Evolutionary conservation across 805 yeast genomes (phyloP).

Genomic region (Kodamaea neixiangensis): DNA sequence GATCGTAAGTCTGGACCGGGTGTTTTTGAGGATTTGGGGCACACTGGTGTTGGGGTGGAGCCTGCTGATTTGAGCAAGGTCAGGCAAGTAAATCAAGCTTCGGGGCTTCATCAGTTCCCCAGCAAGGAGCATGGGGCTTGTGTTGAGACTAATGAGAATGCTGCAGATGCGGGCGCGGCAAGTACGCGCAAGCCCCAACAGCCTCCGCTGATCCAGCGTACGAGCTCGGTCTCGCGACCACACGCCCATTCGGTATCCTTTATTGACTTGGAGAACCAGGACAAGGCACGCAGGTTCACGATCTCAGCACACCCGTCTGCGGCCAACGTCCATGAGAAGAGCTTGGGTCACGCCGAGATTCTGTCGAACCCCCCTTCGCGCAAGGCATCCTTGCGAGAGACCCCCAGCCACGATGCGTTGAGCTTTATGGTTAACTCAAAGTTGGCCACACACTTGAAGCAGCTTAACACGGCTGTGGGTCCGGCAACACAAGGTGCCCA

Average conservation of each 20-base stretch:
- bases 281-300: conserved; percentile 42
- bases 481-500: not conserved
- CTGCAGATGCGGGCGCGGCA: not conserved
- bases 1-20: not conserved
- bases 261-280: conserved; percentile 27
- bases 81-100: not conserved
- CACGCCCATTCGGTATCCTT: conserved; percentile 33
- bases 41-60: not conserved
- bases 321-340: conserved; percentile 20
- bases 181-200: not conserved
- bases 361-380: conserved; percentile 13
- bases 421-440: conserved; percentile 13
- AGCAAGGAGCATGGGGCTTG: not conserved
- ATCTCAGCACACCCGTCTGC: conserved; percentile 46
- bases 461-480: conserved; percentile 2
- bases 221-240: not conserved
- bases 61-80: not conserved
- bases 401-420: conserved; percentile 12
- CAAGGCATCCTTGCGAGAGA: conserved; percentile 15
- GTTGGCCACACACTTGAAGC: conserved; percentile 11
- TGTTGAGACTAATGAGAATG: not conserved
- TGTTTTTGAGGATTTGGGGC: not conserved
- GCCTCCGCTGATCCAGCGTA: conserved; percentile 1
- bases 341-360: not conserved
- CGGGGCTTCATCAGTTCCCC: not conserved